Percentiles rank a stretch among this genome's conserved stretches.
Evolutionary conservation across 345 rosid genomes (phyloP).

Genomic region (Camelina hispida): DNA sequence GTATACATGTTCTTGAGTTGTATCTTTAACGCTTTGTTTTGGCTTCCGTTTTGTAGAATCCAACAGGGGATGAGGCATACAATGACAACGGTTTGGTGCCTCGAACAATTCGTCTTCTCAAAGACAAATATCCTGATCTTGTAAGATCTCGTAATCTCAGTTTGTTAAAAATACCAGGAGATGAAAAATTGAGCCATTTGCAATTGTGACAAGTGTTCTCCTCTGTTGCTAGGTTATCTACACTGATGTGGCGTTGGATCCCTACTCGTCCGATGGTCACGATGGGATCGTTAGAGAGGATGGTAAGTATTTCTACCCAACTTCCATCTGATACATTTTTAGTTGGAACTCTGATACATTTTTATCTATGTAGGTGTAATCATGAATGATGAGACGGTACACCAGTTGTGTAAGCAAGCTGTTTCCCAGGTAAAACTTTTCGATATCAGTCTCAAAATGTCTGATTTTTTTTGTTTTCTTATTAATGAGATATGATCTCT

Average conservation of each 20-base stretch:
- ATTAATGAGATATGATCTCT: neutral
- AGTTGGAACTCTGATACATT: neutral
- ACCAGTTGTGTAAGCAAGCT: conserved; percentile 48
- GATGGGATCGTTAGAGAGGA: conserved; percentile 66
- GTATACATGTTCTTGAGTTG: neutral
- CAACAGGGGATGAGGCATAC: conserved; percentile 93
- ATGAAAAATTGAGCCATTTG: neutral
- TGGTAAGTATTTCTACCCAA: conserved; percentile 36
- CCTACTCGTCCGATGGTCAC: conserved; percentile 66
- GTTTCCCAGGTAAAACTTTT: conserved; percentile 39
- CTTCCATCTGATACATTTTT: neutral
- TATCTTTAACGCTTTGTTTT: conserved; percentile 29
- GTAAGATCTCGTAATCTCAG: conserved; percentile 37
- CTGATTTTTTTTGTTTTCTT: neutral
- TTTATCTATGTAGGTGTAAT: conserved; percentile 36
- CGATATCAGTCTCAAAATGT: neutral
- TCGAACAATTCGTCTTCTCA: conserved; percentile 54
- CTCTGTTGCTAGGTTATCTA: conserved; percentile 49
- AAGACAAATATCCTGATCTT: conserved; percentile 62
- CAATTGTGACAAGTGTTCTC: neutral
- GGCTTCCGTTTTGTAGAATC: conserved; percentile 49
- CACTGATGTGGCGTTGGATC: conserved; percentile 67
- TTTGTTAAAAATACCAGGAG: neutral
- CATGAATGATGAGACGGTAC: conserved; percentile 44
- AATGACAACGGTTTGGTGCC: conserved; percentile 92